Evolutionary conservation across 768 basidiomycete genomes (phyloP).

Genomic region (Psilocybe cyanescens): DNA sequence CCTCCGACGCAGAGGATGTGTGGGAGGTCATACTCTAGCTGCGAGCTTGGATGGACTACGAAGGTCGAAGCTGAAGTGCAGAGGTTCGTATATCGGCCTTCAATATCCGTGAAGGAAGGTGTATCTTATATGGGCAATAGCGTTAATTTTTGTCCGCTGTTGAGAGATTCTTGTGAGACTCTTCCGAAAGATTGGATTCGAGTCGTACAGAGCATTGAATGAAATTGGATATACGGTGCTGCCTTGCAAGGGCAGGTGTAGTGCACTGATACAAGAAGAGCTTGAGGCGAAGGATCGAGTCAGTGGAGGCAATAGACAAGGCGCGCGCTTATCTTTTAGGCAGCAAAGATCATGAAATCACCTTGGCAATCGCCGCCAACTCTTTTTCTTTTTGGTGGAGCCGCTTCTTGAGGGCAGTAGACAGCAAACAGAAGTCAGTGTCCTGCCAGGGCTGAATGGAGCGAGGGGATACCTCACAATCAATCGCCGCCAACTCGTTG

Average conservation of each 20-base stretch:
- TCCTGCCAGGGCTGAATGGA: no score
- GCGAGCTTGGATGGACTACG: no score
- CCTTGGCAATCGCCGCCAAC: background rate
- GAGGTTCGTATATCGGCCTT: background rate
- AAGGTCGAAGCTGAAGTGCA: background rate
- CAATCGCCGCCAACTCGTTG: background rate
- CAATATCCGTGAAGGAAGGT: background rate
- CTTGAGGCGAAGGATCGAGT: background rate
- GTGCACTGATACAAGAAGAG: no score
- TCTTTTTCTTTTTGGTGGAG: no score
- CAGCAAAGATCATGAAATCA: background rate
- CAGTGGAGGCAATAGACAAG: background rate
- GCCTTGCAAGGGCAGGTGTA: background rate
- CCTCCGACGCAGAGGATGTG: conserved; percentile 22
- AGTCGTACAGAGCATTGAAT: background rate
- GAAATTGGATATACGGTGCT: no score
- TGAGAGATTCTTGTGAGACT: background rate
- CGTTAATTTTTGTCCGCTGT: background rate
- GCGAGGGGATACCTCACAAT: no score
- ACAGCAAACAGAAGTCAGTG: no score
- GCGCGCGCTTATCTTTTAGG: background rate
- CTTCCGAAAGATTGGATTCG: background rate
- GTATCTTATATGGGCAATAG: background rate
- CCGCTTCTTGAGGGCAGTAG: no score
- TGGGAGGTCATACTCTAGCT: background rate